Base-by-base conservation (phyloP, 2,329 filamentous ascomycete species). In the Stylonectria norvegica region DNA sequence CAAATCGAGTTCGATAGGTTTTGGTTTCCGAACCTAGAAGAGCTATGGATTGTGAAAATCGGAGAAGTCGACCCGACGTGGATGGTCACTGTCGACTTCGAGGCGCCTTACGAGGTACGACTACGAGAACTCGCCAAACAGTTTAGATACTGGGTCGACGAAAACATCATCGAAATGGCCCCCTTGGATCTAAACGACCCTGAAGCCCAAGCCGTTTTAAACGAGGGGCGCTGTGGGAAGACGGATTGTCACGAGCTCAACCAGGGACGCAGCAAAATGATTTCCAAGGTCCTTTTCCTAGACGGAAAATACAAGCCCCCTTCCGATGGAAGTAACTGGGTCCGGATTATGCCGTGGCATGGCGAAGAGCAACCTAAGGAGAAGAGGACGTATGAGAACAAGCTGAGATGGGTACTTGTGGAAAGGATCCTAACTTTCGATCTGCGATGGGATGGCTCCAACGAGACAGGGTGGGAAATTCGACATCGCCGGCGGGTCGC, bases 1-100 rank as follows among this genome's bases (percentile, higher is more conserved):
- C 57, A 57, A 41, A 59, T 67, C 23, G 61, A 62, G 28, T 65
- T 66, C 36, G 60, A 64, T 40, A 57, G 59, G 14, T 59, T 66
- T 28, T 65, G 62, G 62, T 67, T 67, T 31, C 64, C 64, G 4
- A 66, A 66, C 42, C 42, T 66, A 33, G 53, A 59, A 23, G 63
- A 67, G 14, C 41, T 66, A 15, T 67, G 64, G 64, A 63, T 67
- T 43, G 56, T 67, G 43, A 67, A 67, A 43, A 55, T 67, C 39
- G 64, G 64, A 16, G 62, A 65, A 34, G 58, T 67, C 10, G 62
- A 66, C 33, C 50, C 55, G 28, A 60, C 54, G 10, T 67, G 64
- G 64, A 59, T 59, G 52, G 50, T 67, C 18, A 55, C 53, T 18
- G 55, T 58, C n/a, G 60, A 67, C 35, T 50, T 40, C 20, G 50